phyloP scores from a whole-genome alignment of 257 asterid genomes.

The Fraxinus americana region DNA sequence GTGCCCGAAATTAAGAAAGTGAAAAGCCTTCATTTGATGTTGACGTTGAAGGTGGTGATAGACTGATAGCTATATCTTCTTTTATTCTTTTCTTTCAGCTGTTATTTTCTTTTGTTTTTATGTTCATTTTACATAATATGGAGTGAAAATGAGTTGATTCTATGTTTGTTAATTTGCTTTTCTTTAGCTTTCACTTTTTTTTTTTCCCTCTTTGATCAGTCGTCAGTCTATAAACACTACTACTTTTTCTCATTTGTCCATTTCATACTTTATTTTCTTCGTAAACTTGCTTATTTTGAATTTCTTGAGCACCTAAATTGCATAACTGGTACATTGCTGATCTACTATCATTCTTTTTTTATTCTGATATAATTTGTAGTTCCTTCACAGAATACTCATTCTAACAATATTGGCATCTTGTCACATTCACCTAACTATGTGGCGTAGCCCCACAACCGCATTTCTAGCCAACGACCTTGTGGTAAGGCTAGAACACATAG shows the following conservation, averaged over 20 bases:
- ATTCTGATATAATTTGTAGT: background rate
- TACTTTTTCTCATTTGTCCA: background rate
- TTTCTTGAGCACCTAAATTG: background rate
- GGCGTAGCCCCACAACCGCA: too few relatives aligned
- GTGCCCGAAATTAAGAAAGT: background rate
- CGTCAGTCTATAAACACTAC: background rate
- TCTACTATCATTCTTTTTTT: background rate
- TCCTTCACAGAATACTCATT: too few relatives aligned
- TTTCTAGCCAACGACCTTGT: too few relatives aligned
- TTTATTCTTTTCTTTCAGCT: constrained; percentile 50
- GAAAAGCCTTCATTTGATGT: constrained; percentile 23
- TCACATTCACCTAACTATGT: too few relatives aligned
- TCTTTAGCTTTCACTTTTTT: constrained; percentile 38
- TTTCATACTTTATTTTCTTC: background rate
- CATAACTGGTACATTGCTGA: background rate
- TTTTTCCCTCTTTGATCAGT: background rate
- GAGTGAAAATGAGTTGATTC: constrained; percentile 83
- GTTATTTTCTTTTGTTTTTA: constrained; percentile 19
- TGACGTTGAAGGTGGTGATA: background rate
- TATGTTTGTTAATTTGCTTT: constrained; percentile 42
- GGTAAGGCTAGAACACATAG: too few relatives aligned
- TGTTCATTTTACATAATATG: constrained; percentile 43
- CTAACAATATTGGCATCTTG: too few relatives aligned
- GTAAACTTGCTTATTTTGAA: background rate
- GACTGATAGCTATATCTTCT: constrained; percentile 26